Evolutionary conservation across 2,329 filamentous ascomycete genomes (phyloP).

Genomic region (Didymella pomorum): DNA sequence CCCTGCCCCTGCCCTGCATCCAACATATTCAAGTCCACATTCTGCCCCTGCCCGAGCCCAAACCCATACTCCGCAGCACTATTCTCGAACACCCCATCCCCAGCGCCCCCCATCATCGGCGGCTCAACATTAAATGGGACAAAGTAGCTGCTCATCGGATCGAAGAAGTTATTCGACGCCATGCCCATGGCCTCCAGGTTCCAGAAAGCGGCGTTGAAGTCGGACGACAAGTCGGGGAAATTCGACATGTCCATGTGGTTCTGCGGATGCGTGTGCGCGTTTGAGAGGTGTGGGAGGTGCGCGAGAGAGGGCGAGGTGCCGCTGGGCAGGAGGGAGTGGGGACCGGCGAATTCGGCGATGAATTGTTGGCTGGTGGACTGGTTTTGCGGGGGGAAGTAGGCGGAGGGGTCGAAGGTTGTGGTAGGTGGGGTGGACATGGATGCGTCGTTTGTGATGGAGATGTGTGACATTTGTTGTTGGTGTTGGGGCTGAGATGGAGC

Average conservation of each 20-base stretch:
- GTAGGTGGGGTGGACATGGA: slow-evolving; percentile 44
- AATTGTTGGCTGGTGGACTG: slow-evolving; percentile 41
- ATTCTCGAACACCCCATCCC: slow-evolving; percentile 46
- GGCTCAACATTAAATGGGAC: slow-evolving; percentile 92
- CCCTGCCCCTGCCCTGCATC: slow-evolving; percentile 17
- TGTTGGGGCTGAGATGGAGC: slow-evolving; percentile 41
- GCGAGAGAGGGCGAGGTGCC: slow-evolving; percentile 43
- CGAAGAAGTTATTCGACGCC: slow-evolving; percentile 42
- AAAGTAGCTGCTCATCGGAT: slow-evolving; percentile 77
- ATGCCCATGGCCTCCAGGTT: slow-evolving; percentile 45
- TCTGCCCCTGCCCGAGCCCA: slow-evolving; percentile 30
- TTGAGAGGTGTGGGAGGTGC: slow-evolving; percentile 35
- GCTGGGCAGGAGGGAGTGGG: slow-evolving; percentile 38
- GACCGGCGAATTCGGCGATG: slow-evolving; percentile 58
- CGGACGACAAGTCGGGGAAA: slow-evolving; percentile 44
- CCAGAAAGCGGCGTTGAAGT: slow-evolving; percentile 47
- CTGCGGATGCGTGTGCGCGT: slow-evolving; percentile 28
- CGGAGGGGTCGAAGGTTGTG: slow-evolving; percentile 38
- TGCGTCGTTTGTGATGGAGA: slow-evolving; percentile 22
- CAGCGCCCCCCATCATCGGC: slow-evolving; percentile 53
- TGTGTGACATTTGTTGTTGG: slow-evolving; percentile 25
- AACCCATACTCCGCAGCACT: slow-evolving; percentile 33
- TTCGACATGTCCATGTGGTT: slow-evolving; percentile 39
- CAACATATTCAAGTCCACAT: slow-evolving; percentile 32
- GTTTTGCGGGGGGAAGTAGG: slow-evolving; percentile 41